Base-by-base conservation (phyloP, 2,329 filamentous ascomycete species). In the Aspergillus sergii region DNA sequence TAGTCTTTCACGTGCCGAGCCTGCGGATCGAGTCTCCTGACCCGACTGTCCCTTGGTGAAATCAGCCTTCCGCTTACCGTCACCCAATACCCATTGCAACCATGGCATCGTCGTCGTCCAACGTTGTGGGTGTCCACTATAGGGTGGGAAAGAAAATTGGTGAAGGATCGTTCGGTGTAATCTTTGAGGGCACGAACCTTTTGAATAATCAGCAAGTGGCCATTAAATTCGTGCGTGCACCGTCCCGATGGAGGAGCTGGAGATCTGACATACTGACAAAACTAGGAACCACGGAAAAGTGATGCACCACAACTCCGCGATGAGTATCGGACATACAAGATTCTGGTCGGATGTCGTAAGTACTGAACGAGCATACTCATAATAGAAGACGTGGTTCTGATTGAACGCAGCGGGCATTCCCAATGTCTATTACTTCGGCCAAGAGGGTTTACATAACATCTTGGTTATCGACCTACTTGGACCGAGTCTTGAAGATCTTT, bases 251-350 rank as follows among this genome's bases (percentile, higher is more conserved):
- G 59, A 50, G 39, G 50, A 41, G 39, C 41, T 30, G 7, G 19
- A 57, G 26, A 39, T 61, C 21, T 57, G 45, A 7, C 30, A 41
- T 65, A 58, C 71, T 75, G 67, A 78, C 66, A 34, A 30, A 30
- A 61, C n/a, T 71, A 96, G 93, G 95, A 99, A 90, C 95, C 95
- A 64, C 88, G 95, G 72, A 99, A 99, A 85, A 98, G 94, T 80
- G 95, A 99, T 83, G 95, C 95, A 77, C 95, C 95, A 62, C 95
- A 99, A 80, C 83, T 99, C 70, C 91, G 95, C 80, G 95, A 99
- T 86, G 95, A 99, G 80, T 99, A 99, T 81, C 89, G 95, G 75
- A 99, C 95, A 64, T 99, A 99, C 85, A 99, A 99, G 86, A 98
- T 99, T 73, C 88, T 99, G 71, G 95, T 98, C 70, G 95, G 95